phyloP scores from a whole-genome alignment of 163 green algal species.

The Scenedesmus sp. region DNA sequence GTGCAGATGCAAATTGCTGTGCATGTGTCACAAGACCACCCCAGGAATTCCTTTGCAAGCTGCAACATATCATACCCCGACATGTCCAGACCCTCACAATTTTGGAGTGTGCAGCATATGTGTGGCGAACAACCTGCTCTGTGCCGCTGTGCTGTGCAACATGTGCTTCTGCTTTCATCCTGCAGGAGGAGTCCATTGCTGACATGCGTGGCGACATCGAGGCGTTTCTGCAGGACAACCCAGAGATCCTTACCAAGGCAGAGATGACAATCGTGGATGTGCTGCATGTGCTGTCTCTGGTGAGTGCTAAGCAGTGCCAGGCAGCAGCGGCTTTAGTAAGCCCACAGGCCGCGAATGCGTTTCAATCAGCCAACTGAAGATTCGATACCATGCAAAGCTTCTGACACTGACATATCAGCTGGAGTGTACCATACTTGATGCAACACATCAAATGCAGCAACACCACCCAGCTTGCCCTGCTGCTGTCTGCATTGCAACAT shows the following conservation, averaged over 20 bases:
- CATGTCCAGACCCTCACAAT: no score
- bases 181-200: neutral
- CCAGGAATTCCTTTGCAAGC: no score
- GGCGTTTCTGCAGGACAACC: neutral
- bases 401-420: no score
- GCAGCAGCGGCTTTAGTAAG: neutral
- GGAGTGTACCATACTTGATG: no score
- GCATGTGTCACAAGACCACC: no score
- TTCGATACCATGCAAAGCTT: neutral
- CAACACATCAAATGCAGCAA: neutral
- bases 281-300: neutral
- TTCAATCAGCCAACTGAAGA: neutral
- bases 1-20: no score
- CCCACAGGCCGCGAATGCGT: neutral
- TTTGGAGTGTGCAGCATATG: no score
- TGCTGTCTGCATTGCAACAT: neutral
- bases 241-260: neutral
- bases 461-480: neutral
- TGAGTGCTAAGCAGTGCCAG: neutral
- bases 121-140: neutral
- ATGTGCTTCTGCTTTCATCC: neutral
- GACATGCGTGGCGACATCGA: constrained; percentile 1
- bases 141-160: neutral
- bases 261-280: neutral
- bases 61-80: no score